Evolutionary conservation across 805 yeast species (phyloP).

Genomic region (Candida parachauliodes): DNA sequence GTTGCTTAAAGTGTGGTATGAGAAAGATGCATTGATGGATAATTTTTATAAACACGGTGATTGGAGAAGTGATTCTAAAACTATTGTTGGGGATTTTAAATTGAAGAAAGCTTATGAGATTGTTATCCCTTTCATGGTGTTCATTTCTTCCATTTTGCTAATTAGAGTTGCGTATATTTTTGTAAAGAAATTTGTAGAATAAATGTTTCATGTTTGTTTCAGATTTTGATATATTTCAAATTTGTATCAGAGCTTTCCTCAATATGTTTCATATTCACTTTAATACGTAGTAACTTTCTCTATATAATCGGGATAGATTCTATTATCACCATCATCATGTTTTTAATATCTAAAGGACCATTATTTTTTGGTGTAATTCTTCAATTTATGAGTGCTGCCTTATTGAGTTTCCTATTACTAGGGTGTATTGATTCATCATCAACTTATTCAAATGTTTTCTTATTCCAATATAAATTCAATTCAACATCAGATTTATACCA

Average conservation of each 20-base stretch:
- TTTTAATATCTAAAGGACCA: constrained; percentile 5
- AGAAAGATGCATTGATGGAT: constrained; percentile 73
- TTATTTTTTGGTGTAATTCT: constrained; percentile 32
- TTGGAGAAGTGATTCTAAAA: constrained; percentile 18
- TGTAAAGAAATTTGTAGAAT: constrained; percentile 5
- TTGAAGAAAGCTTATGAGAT: constrained; percentile 17
- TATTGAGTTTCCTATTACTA: constrained; percentile 51
- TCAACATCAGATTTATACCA: constrained; percentile 25
- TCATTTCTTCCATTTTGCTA: constrained; percentile 8
- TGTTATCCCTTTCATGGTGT: constrained; percentile 11
- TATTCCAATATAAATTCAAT: constrained; percentile 50
- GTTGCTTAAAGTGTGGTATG: constrained; percentile 70
- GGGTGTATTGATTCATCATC: constrained; percentile 46
- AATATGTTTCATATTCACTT: no score
- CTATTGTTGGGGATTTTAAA: constrained; percentile 23
- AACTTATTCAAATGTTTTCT: constrained; percentile 46
- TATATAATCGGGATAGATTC: neutral
- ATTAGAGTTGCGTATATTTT: constrained; percentile 8
- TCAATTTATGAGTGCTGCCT: constrained; percentile 45
- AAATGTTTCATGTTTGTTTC: constrained; percentile 4
- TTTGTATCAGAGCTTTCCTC: neutral
- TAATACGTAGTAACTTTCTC: no score
- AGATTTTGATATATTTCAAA: neutral
- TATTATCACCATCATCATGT: constrained; percentile 1
- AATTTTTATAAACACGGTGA: constrained; percentile 58